phyloP scores from a whole-genome alignment of 2,329 filamentous ascomycete genomes.

The Paracamarosporium sp. region DNA sequence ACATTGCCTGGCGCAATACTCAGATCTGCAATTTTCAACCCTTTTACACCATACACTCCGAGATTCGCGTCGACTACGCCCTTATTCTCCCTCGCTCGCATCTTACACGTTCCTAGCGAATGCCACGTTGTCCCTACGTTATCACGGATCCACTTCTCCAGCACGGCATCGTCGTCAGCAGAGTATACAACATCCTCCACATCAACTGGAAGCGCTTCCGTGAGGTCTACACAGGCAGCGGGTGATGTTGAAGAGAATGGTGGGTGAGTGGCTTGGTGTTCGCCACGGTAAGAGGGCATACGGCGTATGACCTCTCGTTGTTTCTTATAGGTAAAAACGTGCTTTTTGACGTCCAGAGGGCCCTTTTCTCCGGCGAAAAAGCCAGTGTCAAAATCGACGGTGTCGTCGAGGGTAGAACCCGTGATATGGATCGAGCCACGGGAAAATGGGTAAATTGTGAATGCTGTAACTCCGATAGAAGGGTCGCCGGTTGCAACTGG shows the following conservation, averaged over 20 bases:
- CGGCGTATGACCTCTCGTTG: neutral
- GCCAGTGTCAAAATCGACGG: neutral
- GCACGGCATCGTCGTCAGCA: neutral
- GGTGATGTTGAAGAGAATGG: neutral
- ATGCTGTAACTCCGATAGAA: neutral
- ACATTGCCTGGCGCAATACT: constrained; percentile 22
- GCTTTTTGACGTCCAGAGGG: neutral
- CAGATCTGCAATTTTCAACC: constrained; percentile 27
- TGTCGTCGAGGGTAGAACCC: neutral
- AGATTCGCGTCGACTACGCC: constrained; percentile 29
- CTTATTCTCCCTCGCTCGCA: constrained; percentile 24
- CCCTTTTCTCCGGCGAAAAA: neutral
- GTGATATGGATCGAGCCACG: neutral
- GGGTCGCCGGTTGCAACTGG: neutral
- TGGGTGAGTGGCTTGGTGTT: neutral
- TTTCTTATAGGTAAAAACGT: neutral
- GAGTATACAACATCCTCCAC: neutral
- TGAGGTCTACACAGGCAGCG: neutral
- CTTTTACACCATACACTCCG: constrained; percentile 20
- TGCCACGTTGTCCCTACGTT: constrained; percentile 47
- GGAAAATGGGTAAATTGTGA: neutral
- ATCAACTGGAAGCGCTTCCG: neutral
- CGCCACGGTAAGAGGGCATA: neutral
- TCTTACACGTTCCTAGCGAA: constrained; percentile 38
- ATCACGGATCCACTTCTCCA: neutral